phyloP scores from a whole-genome alignment of 257 asterid species.

The Echites panduratus region DNA sequence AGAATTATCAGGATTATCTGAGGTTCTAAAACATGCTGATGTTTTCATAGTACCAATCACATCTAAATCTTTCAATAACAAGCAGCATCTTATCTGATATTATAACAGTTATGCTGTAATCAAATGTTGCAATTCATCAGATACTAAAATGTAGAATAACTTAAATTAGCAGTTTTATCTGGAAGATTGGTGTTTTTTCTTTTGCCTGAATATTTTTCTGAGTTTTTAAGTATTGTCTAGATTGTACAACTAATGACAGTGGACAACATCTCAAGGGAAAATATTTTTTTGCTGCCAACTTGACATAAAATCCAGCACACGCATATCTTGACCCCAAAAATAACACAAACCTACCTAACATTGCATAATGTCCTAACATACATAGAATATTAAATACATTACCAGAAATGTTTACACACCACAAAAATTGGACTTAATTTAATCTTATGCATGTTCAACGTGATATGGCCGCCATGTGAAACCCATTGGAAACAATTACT shows the following conservation, averaged over 20 bases:
- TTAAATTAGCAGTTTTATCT: background rate
- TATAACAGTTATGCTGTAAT: background rate
- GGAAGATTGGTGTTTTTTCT: background rate
- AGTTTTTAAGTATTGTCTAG: background rate
- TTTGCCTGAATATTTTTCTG: background rate
- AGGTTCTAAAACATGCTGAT: background rate
- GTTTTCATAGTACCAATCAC: background rate
- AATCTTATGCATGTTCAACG: background rate
- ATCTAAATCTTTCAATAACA: background rate
- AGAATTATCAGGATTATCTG: background rate
- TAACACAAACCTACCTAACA: conserved; percentile 5
- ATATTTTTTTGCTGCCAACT: background rate
- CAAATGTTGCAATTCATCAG: background rate
- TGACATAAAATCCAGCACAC: background rate
- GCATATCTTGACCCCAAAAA: background rate
- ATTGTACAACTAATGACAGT: background rate
- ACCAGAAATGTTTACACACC: background rate
- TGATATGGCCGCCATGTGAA: conserved; percentile 9
- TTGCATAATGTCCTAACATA: background rate
- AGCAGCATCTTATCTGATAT: background rate
- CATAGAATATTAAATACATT: background rate
- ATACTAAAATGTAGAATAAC: background rate
- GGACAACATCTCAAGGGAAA: background rate
- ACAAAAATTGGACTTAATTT: background rate
- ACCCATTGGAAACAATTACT: background rate